These are phyloP conservation scores for Alternaria triticimaculans DNA, from an alignment of 2,329 filamentous ascomycete genomes.

Conservation along the genomic window DNA sequence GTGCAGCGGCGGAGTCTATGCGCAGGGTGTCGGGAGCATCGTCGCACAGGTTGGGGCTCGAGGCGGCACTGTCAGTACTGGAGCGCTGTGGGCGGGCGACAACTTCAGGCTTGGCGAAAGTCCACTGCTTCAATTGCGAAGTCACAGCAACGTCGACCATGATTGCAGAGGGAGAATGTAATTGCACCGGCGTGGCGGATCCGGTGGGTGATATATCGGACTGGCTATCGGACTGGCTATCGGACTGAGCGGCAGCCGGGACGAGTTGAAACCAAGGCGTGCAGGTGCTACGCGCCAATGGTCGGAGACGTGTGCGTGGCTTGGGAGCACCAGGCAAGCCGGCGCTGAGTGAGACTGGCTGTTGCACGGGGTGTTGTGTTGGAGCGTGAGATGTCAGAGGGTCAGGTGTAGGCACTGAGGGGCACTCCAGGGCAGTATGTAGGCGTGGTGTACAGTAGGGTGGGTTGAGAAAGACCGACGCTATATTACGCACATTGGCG, in stretches of 20 bases:
- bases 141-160: constrained; percentile 43
- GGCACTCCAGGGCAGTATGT: not conserved
- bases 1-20: constrained; percentile 35
- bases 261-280: constrained; percentile 41
- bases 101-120: constrained; percentile 42
- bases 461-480: constrained; percentile 5
- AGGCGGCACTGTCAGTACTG: constrained; percentile 40
- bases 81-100: constrained; percentile 35
- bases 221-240: constrained; percentile 23
- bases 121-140: constrained; percentile 47
- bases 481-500: constrained; percentile 7
- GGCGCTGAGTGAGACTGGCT: constrained; percentile 29
- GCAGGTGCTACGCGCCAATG: constrained; percentile 34
- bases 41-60: constrained; percentile 46
- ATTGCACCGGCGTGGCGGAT: not conserved
- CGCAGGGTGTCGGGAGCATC: constrained; percentile 43
- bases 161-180: constrained; percentile 18
- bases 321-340: constrained; percentile 23
- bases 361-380: constrained; percentile 18
- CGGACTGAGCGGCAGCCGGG: constrained; percentile 20
- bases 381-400: not conserved
- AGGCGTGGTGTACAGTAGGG: not conserved
- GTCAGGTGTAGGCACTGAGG: not conserved
- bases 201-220: constrained; percentile 22
- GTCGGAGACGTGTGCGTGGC: constrained; percentile 28